Conservation (phyloP, 1,284 basidiomycete species). For the Anthracocystis walkeri region DNA sequence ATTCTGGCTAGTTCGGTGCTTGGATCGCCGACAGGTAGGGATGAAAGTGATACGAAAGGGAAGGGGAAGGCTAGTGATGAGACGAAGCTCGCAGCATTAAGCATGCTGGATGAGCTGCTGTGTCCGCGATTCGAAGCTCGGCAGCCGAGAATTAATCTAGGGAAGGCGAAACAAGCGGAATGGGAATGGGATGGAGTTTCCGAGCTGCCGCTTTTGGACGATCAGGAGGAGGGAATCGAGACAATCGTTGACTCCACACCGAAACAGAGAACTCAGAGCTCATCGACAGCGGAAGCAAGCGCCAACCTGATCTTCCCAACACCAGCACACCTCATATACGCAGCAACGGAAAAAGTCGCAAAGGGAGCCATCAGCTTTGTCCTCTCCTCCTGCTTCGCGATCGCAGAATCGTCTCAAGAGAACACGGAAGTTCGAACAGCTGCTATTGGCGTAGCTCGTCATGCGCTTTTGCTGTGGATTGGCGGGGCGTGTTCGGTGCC, state of each 20-base stretch:
- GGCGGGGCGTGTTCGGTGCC: conserved; percentile 24
- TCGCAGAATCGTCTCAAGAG: conserved; percentile 29
- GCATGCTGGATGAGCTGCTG: conserved; percentile 49
- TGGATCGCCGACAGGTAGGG: conserved; percentile 11
- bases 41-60: not conserved
- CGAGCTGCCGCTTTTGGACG: conserved; percentile 58
- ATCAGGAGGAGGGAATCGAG: not conserved
- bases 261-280: not conserved
- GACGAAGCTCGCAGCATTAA: conserved; percentile 34
- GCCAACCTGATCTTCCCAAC: conserved; percentile 18
- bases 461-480: conserved; percentile 38
- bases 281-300: not conserved
- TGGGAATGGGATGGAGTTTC: conserved; percentile 69
- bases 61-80: conserved; percentile 26
- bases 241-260: not conserved
- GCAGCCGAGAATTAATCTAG: not conserved
- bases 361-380: conserved; percentile 46
- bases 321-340: conserved; percentile 20
- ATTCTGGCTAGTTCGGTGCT: conserved; percentile 54
- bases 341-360: conserved; percentile 18
- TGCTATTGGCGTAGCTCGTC: conserved; percentile 17
- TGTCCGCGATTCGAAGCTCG: conserved; percentile 26
- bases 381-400: conserved; percentile 27
- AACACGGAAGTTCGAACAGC: conserved; percentile 1
- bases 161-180: conserved; percentile 7